Base-by-base conservation (phyloP, 2,329 filamentous ascomycete species). In the Colletotrichum sp. region DNA sequence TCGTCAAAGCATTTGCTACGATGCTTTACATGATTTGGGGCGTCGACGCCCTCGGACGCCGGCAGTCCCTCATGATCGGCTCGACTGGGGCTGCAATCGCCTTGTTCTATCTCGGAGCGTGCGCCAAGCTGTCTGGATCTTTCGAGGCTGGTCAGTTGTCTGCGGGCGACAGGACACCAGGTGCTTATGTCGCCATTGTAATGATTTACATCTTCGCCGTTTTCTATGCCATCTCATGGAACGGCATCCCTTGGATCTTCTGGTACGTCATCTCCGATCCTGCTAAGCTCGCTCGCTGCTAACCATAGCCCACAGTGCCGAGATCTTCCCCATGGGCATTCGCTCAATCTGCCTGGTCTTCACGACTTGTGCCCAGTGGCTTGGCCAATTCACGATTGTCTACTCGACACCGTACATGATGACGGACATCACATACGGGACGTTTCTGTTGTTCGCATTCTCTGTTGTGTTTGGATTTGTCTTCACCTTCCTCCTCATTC, bases 1-100 rank as follows among this genome's bases (percentile, higher is more conserved):
- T 92, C 2, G 89, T 93, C 76, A 92, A 92, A 64, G 76, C 76
- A 67, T 65, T 76, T n/a, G 65, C 72, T 27, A 78, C 76, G 7
- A 62, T 73, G 27, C 13, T 79, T 21, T 78, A 75, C 43, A 66
- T 69, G n/a, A 58, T 74, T n/a, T 68, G 77, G 36, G 33, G 76
- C 9, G 74, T 79, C 27, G 78, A 78, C 75, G 76, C 29, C 27
- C 70, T 68, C 59, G 82, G 69, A 55, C 76, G 69, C 61, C 78
- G 68, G 33, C 73, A 54, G 34, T 75, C 64, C 55, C 79, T 76
- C 34, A 69, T 82, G 15, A 75, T 79, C 31, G 77, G 78, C 18
- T 75, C 69, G 11, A 51, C 77, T 13, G 76, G 77, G 24, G 74
- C 72, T 33, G 75, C 71, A 4, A 57, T 78, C 8, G 72, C 72